Base-by-base conservation (phyloP, 1,284 basidiomycete genomes). In the Sutorius eximius region DNA sequence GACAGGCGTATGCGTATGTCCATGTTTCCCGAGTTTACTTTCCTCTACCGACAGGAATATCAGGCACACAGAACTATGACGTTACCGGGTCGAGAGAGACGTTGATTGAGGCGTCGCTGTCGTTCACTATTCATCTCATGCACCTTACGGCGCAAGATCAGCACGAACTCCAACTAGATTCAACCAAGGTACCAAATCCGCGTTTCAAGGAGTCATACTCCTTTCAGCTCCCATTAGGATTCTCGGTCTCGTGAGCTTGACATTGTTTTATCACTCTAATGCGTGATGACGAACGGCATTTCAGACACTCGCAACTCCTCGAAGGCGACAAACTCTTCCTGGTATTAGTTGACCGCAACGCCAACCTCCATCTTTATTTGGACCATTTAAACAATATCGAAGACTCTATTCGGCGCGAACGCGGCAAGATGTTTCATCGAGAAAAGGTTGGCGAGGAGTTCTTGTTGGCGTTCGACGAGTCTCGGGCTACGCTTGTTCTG, bases 391-490 rank as follows among this genome's bases (percentile, higher is more conserved):
- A 54, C 5, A 60, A 13, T 10, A 67, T 82, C 5, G 70, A 71
- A 13, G 56, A 58, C 20, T 73, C 77, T 0, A 61, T 77, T 10
- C 53, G 58, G 13, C 60, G 57, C 16, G 49, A 56, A 0, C 49
- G 55, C 0, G 71, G 71, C 48, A 77, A 77, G 57, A 47, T 49
- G 6, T 60, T 83, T 15, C 63, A 75, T 49, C 72, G 71, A 8
- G 75, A 76, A 46, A 80, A 77, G 57, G 71, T 81, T 16, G 82
- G 80, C 0, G 60, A 69, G 10, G 64, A 77, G 10, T 71, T 75
- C 41, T 29, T 78, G 6, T 50, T 82, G 18, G 71, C 81, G 0
- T 82, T 74, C 45, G 80, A 84, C 47, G 82, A 84, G 61, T 64
- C 66, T 2, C 77, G 77, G 53, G 69, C 75, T 0, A 75, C 76